A percentile compares a stretch with the other conserved stretches of the same genome.
phyloP scores from a whole-genome alignment of 2,329 filamentous ascomycete genomes.

The Chaetothyriales sp. region DNA sequence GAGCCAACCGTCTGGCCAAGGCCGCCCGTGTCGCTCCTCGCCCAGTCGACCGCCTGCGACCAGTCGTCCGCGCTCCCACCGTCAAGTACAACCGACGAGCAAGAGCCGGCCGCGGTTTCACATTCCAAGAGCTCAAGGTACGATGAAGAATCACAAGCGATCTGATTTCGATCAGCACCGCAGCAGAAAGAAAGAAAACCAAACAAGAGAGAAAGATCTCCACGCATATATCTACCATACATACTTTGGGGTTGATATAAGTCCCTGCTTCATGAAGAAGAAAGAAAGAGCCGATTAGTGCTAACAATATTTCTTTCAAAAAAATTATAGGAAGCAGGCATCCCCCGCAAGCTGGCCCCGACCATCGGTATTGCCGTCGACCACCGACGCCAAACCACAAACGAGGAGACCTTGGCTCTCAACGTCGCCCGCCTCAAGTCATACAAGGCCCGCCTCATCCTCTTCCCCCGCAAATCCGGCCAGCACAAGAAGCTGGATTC shows the following conservation, averaged over 20 bases:
- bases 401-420: constrained; percentile 80
- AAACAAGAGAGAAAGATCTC: no score
- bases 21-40: constrained; percentile 88
- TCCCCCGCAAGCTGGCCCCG: constrained; percentile 81
- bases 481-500: constrained; percentile 87
- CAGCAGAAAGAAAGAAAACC: no score
- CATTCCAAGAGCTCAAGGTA: constrained; percentile 96
- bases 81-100: constrained; percentile 99
- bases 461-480: constrained; percentile 92
- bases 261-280: not conserved
- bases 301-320: constrained; percentile 3
- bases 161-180: not conserved
- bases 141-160: constrained; percentile 14
- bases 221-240: not conserved
- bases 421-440: constrained; percentile 97
- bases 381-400: constrained; percentile 90
- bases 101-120: constrained; percentile 93
- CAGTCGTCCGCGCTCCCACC: constrained; percentile 92
- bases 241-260: not conserved
- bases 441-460: constrained; percentile 89
- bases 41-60: constrained; percentile 91
- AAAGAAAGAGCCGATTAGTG: not conserved
- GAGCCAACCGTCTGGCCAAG: constrained; percentile 84
- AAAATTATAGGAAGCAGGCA: constrained; percentile 63
- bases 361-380: constrained; percentile 98